Percentiles rank a stretch among this genome's conserved stretches.
Conservation (phyloP, 106 monocot genomes). For the Xerophyta viscosa region DNA sequence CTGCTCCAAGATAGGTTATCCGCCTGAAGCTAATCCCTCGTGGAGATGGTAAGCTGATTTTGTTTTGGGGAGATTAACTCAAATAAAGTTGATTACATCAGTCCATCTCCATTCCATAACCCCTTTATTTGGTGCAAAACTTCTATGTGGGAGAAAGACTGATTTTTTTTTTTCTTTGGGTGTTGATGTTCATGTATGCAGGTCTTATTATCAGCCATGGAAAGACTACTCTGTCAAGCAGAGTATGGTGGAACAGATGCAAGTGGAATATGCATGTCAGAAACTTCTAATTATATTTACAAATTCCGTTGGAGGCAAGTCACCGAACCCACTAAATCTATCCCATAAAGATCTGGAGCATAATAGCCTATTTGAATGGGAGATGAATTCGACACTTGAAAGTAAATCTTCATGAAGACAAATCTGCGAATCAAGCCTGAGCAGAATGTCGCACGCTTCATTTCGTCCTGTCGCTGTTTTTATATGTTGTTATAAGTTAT, state of each 20-base stretch:
- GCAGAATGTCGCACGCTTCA: neutral
- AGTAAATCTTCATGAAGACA: neutral
- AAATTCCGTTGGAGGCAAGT: slow-evolving; percentile 24
- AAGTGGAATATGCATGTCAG: slow-evolving; percentile 56
- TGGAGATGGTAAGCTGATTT: slow-evolving; percentile 54
- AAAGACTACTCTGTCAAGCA: slow-evolving; percentile 16
- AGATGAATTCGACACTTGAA: slow-evolving; percentile 17
- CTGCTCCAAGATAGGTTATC: slow-evolving; percentile 45
- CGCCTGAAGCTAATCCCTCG: slow-evolving; percentile 38
- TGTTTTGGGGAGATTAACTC: neutral
- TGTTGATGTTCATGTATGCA: no score
- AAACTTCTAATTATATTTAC: slow-evolving; percentile 50
- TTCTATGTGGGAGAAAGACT: no score
- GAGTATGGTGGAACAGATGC: slow-evolving; percentile 27
- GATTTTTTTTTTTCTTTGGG: no score
- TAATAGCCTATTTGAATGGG: slow-evolving; percentile 42
- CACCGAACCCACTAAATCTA: slow-evolving; percentile 9
- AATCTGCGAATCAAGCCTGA: neutral
- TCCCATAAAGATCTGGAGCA: slow-evolving; percentile 29
- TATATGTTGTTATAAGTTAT: no score
- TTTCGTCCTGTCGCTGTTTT: neutral
- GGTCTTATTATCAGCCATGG: slow-evolving; percentile 65
- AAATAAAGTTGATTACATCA: neutral
- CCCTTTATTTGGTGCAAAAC: neutral
- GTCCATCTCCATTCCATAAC: neutral